Conservation (phyloP, 2,329 filamentous ascomycete species). For the Ustulina deusta region DNA sequence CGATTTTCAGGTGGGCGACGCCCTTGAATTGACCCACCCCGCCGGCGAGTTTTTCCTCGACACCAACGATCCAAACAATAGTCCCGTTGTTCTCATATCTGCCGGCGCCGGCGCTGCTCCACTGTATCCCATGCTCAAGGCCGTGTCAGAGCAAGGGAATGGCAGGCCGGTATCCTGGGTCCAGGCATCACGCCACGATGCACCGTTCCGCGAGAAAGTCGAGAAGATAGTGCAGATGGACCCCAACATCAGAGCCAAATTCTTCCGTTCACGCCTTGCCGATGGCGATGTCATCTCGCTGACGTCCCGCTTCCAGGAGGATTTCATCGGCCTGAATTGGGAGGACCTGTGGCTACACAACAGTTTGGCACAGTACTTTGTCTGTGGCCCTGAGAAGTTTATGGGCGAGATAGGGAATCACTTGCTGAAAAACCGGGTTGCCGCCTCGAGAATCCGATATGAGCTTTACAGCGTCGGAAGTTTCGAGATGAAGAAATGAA, state of each 20-base stretch:
- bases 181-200: constrained; percentile 65
- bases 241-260: constrained; percentile 56
- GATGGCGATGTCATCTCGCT: constrained; percentile 61
- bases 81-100: constrained; percentile 70
- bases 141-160: constrained; percentile 59
- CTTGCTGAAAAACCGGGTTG: constrained; percentile 41
- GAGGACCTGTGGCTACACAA: constrained; percentile 61
- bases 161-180: constrained; percentile 68
- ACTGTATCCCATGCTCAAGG: constrained; percentile 70
- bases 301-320: constrained; percentile 60
- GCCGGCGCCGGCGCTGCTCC: constrained; percentile 72
- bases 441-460: constrained; percentile 42
- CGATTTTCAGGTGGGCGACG: constrained; percentile 69
- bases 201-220: constrained; percentile 67
- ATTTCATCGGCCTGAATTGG: constrained; percentile 59
- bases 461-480: constrained; percentile 48
- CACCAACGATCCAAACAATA: constrained; percentile 54
- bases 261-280: constrained; percentile 63
- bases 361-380: constrained; percentile 63
- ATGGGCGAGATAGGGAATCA: constrained; percentile 60
- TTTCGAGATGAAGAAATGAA: constrained; percentile 44
- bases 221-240: constrained; percentile 55
- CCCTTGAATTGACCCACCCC: constrained; percentile 75
- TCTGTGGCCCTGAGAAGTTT: constrained; percentile 67
- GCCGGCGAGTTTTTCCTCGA: constrained; percentile 71